Conservation (phyloP, 2,329 filamentous ascomycete species). For the Grosmannia clavigera region DNA sequence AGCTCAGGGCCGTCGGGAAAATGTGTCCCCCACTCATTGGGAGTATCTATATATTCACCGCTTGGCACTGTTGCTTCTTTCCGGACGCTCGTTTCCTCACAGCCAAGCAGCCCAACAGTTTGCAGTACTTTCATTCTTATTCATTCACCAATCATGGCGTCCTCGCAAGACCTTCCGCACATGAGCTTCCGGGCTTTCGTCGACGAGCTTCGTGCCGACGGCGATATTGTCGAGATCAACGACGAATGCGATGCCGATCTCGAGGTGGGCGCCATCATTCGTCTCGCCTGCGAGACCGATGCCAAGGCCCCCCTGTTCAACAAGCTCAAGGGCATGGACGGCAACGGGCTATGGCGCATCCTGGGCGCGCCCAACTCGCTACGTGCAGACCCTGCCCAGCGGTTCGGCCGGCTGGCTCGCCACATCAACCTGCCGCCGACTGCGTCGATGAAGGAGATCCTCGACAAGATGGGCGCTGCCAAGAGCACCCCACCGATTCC, state of each 20-base stretch:
- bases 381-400: constrained; percentile 17
- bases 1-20: too few species aligned
- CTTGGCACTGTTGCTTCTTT: background rate
- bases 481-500: constrained; percentile 19
- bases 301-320: constrained; percentile 38
- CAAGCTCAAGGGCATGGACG: constrained; percentile 30
- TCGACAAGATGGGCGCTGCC: constrained; percentile 28
- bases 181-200: constrained; percentile 33
- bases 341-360: constrained; percentile 34
- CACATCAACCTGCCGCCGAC: constrained; percentile 27
- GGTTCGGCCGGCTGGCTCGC: constrained; percentile 28
- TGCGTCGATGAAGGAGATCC: constrained; percentile 23
- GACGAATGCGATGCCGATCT: constrained; percentile 29
- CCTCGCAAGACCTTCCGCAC: background rate
- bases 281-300: constrained; percentile 29
- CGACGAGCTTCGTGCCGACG: constrained; percentile 26
- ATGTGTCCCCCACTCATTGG: background rate
- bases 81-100: too few species aligned
- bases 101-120: too few species aligned
- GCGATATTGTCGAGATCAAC: constrained; percentile 32
- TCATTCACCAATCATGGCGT: background rate
- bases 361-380: constrained; percentile 30
- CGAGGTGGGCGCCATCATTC: constrained; percentile 33
- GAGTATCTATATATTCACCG: background rate
- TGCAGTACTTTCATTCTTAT: too few species aligned